Evolutionary conservation across 768 basidiomycete genomes (phyloP), one percentile per base, ranked within the genome.

Genomic region (Boletus edulis): DNA sequence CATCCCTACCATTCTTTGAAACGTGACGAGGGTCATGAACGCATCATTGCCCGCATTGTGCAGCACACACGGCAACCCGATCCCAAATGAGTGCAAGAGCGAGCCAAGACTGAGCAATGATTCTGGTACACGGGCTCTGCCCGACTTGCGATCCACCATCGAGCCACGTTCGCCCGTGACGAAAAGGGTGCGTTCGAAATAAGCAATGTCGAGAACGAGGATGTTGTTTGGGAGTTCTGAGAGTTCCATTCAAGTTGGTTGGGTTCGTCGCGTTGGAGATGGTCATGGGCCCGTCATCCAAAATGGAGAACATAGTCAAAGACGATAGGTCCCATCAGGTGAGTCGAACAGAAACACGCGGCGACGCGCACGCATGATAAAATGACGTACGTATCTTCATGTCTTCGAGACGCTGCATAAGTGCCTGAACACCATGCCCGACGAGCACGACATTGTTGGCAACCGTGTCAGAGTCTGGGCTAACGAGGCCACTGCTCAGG

Each of bases 31-130:
- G 48, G 75, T 73, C 75, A 87, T 75, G 62, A 88, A 82, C 4
- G 91, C 86, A 57, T 89, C 86, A 67, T 93, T 93, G 14, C 90
- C 90, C n/a, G 90, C 74, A 62, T 91, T 91, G 67, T 87, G 82
- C 55, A 86, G 65, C 14, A 69, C 65, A 54, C 80, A 82, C 15
- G 63, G 66, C 10, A 62, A 51, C 2, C 59, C 56, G 38, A 70
- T 56, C 17, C 79, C 76, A 35, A 89, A 75, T 5, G 87, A 86
- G 51, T 75, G 78, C n/a, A 92, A 68, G 38, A 89, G 69, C 58
- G 77, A 79, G 12, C 81, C 77, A 2, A 92, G 78, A 20, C 84
- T 83, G n/a, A 91, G 78, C 1, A 77, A 75, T 11, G 84, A 75
- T 31, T 79, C 80, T 1, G 75, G 72, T 3, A 68, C 46, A 31